Base-by-base conservation (phyloP, 164 flowering plant genomes). In the Dillenia turbinata region DNA sequence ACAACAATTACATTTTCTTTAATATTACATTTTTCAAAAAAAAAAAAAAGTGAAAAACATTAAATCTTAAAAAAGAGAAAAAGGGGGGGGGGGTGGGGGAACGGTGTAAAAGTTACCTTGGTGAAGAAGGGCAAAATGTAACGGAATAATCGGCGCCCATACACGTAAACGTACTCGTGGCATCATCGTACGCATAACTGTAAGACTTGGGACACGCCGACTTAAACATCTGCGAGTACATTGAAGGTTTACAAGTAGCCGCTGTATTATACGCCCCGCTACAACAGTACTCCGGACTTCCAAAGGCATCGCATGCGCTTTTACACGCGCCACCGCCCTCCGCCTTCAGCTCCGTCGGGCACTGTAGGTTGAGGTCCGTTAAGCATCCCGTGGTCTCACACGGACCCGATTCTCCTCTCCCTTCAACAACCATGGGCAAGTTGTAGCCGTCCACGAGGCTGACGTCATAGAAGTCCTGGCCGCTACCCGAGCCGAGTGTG, bases 391-490 rank as follows among this genome's bases (percentile, higher is more conserved):
- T 83, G 1, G 80, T 14, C 10, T 47, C 67, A 61, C 96, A 89
- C 0, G 59, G 43, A 4, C 90, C 87, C 12, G 80, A 68, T 5
- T 89, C 86, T 44, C 86, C 80, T 0, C 33, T 48, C 10, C 81
- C 70, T 48, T 67, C 84, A 1, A 89, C 82, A 0, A 79, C 47
- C 87, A 86, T 71, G 0, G 83, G 87, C 12, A 89, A 13, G 47
- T 89, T 89, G 78, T 79, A 88, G 9, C 96, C 96, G 55, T 88
- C 96, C 0, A 88, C 96, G 0, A 88, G 69, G 67, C 96, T 88
- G 11, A 89, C 87, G 60, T 89, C 96, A 71, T 86, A 89, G 67
- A 85, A 89, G 44, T 89, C 96, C 62, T 61, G 75, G 1, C 80
- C 58, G 1, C 80, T 60, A 5, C 83, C 87, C 3, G 80, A 66